A percentile compares a stretch with the other conserved stretches of the same genome.
Evolutionary conservation across 805 yeast species (phyloP).

Genomic region (Candida taoyuanica): DNA sequence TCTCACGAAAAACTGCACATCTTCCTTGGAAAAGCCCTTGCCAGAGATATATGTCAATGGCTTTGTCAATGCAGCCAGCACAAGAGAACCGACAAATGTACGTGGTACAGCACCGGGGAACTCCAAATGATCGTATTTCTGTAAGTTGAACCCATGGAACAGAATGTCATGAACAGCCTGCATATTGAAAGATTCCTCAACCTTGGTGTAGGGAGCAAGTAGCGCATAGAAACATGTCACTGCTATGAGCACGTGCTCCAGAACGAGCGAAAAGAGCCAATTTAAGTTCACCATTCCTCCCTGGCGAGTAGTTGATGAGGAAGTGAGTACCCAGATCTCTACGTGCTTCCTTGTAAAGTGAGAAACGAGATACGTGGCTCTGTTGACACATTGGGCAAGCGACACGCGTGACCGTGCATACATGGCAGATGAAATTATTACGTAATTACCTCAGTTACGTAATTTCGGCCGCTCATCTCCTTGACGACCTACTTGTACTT

Average conservation of each 20-base stretch:
- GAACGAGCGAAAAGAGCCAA: not conserved
- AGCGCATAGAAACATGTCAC: conserved; percentile 46
- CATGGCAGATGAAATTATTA: conserved; percentile 3
- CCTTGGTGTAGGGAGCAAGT: conserved; percentile 80
- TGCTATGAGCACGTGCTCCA: conserved; percentile 36
- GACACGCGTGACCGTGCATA: not conserved
- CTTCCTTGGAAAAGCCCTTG: conserved; percentile 36
- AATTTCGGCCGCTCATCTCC: too few relatives aligned
- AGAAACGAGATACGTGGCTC: too few relatives aligned
- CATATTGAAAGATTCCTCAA: conserved; percentile 87
- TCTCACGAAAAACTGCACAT: conserved; percentile 53
- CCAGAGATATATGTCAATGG: conserved; percentile 28
- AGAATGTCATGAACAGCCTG: conserved; percentile 86
- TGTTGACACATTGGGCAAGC: not conserved
- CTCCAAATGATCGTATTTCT: conserved; percentile 61
- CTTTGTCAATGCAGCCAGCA: conserved; percentile 44
- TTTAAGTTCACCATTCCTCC: not conserved
- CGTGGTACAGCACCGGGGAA: conserved; percentile 93
- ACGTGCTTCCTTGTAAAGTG: too few relatives aligned
- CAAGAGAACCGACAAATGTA: conserved; percentile 68
- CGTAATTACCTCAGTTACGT: too few relatives aligned
- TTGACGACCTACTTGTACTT: too few relatives aligned
- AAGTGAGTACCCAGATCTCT: too few relatives aligned
- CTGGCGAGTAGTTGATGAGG: too few relatives aligned
- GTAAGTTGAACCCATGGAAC: conserved; percentile 48